Conservation (phyloP, 2,329 filamentous ascomycete genomes). For the Chrysoporthe cubensis region DNA sequence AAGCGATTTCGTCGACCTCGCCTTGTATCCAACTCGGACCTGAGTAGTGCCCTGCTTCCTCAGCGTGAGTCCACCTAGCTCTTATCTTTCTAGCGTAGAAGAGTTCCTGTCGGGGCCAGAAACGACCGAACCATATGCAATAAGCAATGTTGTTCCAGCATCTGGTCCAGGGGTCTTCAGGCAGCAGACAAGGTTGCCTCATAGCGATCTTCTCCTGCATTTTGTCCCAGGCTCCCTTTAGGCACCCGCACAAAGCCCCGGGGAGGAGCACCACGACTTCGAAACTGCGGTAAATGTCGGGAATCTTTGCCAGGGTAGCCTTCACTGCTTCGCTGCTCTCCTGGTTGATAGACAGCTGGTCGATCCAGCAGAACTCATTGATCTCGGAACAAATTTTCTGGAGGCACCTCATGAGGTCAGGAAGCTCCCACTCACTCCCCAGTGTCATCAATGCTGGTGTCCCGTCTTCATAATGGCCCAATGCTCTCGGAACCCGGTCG, state of each 20-base stretch:
- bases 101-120: background rate
- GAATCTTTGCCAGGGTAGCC: background rate
- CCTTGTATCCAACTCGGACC: background rate
- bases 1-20: background rate
- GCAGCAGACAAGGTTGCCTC: background rate
- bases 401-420: background rate
- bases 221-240: background rate
- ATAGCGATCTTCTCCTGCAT: background rate
- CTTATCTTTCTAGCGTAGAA: background rate
- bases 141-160: background rate
- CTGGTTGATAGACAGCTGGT: background rate
- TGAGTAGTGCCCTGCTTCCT: background rate
- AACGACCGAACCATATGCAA: background rate
- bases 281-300: background rate
- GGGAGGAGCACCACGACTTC: background rate
- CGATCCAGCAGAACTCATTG: background rate
- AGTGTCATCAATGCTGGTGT: background rate
- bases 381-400: background rate
- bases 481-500: background rate
- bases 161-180: background rate
- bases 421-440: background rate
- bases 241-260: background rate
- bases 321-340: background rate
- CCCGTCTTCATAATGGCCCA: background rate
- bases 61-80: background rate